Percentiles rank a stretch among this genome's conserved stretches.
Conservation (phyloP, 768 basidiomycete genomes). For the Auricularia sp. region DNA sequence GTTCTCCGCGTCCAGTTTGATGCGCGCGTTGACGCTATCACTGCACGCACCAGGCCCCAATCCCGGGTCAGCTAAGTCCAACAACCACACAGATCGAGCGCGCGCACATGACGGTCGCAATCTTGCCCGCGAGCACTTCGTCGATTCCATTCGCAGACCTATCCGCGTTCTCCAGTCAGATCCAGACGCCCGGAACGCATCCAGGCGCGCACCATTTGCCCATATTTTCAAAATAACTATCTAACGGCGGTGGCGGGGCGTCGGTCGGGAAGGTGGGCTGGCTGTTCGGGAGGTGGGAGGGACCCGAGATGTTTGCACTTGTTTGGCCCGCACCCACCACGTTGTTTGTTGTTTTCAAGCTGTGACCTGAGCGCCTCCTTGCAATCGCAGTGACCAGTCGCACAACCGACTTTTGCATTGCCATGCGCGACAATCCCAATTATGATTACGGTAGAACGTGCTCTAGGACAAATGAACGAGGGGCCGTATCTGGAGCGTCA, state of each 20-base stretch:
- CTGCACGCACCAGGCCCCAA: conserved; percentile 2
- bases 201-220: background rate
- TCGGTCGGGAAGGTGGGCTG: too few species aligned
- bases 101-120: conserved; percentile 68
- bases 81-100: background rate
- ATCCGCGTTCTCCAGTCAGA: background rate
- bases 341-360: too few species aligned
- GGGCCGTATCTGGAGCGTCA: background rate
- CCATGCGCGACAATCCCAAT: too few species aligned
- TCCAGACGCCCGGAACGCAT: background rate
- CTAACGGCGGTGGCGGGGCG: too few species aligned
- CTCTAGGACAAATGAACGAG: too few species aligned
- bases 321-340: too few species aligned
- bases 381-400: too few species aligned
- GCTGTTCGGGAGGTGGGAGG: too few species aligned
- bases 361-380: too few species aligned
- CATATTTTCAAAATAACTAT: background rate
- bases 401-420: too few species aligned
- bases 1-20: conserved; percentile 40
- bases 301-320: too few species aligned
- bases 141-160: conserved; percentile 25
- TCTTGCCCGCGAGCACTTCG: conserved; percentile 62
- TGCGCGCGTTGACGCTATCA: conserved; percentile 55
- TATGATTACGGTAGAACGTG: too few species aligned
- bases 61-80: background rate